Evolutionary conservation across 192 early-diverging fungal genomes (phyloP).

Genomic region (Podochytrium sp.): DNA sequence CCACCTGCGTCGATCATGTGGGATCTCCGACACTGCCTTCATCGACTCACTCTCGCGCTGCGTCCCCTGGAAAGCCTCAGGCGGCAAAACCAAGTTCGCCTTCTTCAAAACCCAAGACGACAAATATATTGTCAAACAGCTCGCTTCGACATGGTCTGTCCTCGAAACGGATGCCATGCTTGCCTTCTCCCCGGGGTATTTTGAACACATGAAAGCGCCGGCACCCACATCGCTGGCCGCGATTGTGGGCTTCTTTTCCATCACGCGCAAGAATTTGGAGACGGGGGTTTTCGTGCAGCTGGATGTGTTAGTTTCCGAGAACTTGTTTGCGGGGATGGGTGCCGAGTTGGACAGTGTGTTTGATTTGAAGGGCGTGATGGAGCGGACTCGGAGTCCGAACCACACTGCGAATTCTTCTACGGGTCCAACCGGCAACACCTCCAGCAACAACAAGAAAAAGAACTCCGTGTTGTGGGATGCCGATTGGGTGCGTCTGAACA

Average conservation of each 20-base stretch:
- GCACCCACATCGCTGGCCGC: conserved; percentile 42
- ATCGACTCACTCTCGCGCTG: conserved; percentile 41
- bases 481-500: conserved; percentile 69
- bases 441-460: conserved; percentile 39
- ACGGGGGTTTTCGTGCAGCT: conserved; percentile 33
- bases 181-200: conserved; percentile 50
- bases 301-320: conserved; percentile 53
- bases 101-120: conserved; percentile 73
- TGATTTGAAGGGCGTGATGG: conserved; percentile 76
- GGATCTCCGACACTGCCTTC: conserved; percentile 29
- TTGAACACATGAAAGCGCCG: conserved; percentile 40
- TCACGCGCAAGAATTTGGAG: conserved; percentile 42
- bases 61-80: conserved; percentile 41
- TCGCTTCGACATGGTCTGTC: conserved; percentile 59
- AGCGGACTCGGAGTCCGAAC: too few relatives aligned
- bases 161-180: conserved; percentile 47
- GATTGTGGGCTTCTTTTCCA: conserved; percentile 52
- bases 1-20: conserved; percentile 40
- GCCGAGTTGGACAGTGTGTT: conserved; percentile 37
- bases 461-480: conserved; percentile 68
- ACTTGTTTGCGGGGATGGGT: conserved; percentile 43
- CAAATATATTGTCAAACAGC: conserved; percentile 47
- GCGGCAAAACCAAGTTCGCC: conserved; percentile 44
- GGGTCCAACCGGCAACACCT: conserved; percentile 1
- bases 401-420: too few relatives aligned